These are phyloP conservation scores for Dacryopinax primogenitus DNA, from an alignment of 768 basidiomycete species.

Conservation along the genomic window DNA sequence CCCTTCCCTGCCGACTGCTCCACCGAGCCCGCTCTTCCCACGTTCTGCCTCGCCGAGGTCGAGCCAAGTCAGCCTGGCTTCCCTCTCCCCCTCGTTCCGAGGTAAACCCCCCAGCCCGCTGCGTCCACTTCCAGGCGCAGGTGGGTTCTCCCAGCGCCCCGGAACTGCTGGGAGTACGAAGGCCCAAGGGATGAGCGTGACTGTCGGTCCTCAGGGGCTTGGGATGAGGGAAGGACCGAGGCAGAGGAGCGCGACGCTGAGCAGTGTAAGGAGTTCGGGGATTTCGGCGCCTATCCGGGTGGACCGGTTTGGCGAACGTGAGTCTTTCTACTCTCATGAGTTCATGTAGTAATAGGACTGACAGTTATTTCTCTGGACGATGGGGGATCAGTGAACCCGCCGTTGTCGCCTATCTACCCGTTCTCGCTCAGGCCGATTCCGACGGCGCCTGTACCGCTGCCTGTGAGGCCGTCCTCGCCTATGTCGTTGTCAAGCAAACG, in stretches of 20 bases:
- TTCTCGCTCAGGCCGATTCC: slow-evolving; percentile 3
- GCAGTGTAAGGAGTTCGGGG: not conserved
- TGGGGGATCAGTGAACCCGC: not conserved
- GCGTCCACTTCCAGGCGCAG: not conserved
- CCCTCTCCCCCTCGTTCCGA: not conserved
- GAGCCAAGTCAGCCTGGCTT: not conserved
- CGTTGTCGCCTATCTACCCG: not conserved
- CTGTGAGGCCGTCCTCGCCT: not conserved
- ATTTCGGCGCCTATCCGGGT: not conserved
- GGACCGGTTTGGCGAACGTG: not conserved
- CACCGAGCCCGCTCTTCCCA: not conserved
- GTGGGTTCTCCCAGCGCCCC: not conserved
- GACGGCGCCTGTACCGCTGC: not conserved
- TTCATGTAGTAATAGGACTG: not conserved
- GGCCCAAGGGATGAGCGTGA: not conserved
- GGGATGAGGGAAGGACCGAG: not conserved
- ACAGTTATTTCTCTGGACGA: not conserved
- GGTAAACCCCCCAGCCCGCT: not conserved
- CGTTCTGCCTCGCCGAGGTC: not conserved
- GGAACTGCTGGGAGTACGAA: not conserved
- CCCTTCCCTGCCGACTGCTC: not conserved
- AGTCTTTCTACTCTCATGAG: not conserved
- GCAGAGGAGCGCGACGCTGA: slow-evolving; percentile 7
- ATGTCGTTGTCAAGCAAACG: slow-evolving; percentile 22
- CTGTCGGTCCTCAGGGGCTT: not conserved